Conservation (phyloP, 78 protist genomes). For the Speleostelium caveatum region DNA sequence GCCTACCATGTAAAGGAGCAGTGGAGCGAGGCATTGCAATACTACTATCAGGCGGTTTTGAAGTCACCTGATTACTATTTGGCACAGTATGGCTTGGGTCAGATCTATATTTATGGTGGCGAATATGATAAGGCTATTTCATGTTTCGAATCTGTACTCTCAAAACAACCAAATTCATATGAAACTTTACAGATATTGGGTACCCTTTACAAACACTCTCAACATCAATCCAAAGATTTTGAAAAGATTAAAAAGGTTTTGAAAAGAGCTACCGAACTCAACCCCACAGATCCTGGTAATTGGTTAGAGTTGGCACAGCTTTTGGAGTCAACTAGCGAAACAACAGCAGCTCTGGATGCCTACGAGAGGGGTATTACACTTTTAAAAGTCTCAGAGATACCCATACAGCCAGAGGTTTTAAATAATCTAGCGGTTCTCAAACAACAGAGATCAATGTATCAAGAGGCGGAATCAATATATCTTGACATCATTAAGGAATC, state of each 20-base stretch:
- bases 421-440: slow-evolving; percentile 65
- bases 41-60: slow-evolving; percentile 46
- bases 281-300: slow-evolving; percentile 64
- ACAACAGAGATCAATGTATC: slow-evolving; percentile 36
- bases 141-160: slow-evolving; percentile 64
- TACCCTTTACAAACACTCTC: slow-evolving; percentile 18
- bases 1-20: slow-evolving; percentile 40
- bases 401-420: slow-evolving; percentile 10
- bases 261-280: slow-evolving; percentile 10
- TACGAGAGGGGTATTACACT: slow-evolving; percentile 42
- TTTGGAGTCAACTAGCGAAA: slow-evolving; percentile 25
- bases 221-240: not conserved
- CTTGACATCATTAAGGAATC: slow-evolving; percentile 36
- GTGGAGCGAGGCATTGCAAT: slow-evolving; percentile 60
- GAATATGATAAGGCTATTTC: slow-evolving; percentile 72
- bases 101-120: slow-evolving; percentile 49
- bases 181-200: slow-evolving; percentile 81
- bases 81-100: slow-evolving; percentile 85
- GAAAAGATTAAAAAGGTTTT: slow-evolving; percentile 37
- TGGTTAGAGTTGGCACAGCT: slow-evolving; percentile 83
- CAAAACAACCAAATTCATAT: slow-evolving; percentile 61
- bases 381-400: slow-evolving; percentile 25
- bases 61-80: slow-evolving; percentile 21
- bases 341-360: slow-evolving; percentile 42
- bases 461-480: slow-evolving; percentile 42